Base-by-base conservation (phyloP, 495 filamentous ascomycete species). In the Staphylotrichum longicolle region DNA sequence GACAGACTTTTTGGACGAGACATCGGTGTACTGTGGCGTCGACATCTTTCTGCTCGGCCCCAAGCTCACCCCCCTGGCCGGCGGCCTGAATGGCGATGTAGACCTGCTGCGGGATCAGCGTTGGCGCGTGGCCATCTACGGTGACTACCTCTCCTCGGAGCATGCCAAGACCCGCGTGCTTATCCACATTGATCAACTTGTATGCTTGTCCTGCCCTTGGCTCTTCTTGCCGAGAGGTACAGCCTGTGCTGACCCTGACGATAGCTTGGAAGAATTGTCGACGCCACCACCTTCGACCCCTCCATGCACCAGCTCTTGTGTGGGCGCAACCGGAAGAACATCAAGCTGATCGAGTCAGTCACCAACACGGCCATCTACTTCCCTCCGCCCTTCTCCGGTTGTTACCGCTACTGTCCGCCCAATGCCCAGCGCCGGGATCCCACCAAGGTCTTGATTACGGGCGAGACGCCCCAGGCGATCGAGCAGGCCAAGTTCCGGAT, bases 311-410 rank as follows among this genome's bases (percentile, higher is more conserved):
- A 88, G 42, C 77, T 96, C 61, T 83, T 96, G 52, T 96, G 93
- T 72, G 94, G 94, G 34, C 88, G 93, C 12, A 90, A 88, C 62
- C 84, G 93, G 66, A 94, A 96, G 78, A 96, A 97, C 68, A 93
- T 98, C 75, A 96, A 97, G 79, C 78, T 91, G 55, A 96, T 98
- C 68, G 94, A 98, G 72, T 93, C 94, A 12, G 83, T 87, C 27
- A 96, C 94, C 12, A 89, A 90, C 66, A 96, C 95, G 12, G 93
- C 94, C 42, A 97, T 98, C 63, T 98, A 98, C 75, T 96, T 98
- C 69, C 94, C 94, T 20, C 91, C 93, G 2, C 89, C 92, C 6
- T 98, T 97, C 68, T 90, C 93, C 32, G 85, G 84, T 46, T 85
- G 96, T 41, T 96, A 91, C 70, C 88, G 90, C 46, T 98, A 96